phyloP scores from a whole-genome alignment of 441 rosid genomes.

The Pelargonium fulgidum region DNA sequence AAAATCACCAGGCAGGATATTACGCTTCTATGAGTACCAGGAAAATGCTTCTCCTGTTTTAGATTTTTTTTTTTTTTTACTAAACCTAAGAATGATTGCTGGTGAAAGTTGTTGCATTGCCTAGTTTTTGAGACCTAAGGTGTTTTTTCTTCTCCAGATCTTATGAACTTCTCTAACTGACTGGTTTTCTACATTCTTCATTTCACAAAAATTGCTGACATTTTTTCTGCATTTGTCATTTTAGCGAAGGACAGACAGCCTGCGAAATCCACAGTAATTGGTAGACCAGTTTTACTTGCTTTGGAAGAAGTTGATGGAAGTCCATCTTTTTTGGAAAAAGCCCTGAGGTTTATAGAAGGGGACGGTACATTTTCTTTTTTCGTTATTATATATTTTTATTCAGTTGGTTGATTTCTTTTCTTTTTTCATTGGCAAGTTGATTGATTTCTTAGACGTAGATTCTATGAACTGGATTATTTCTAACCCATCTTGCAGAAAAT shows the following conservation, averaged over 20 bases:
- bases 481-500: not conserved
- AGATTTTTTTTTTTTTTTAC: not conserved
- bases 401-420: not conserved
- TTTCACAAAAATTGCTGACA: slow-evolving; percentile 15
- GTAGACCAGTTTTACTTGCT: slow-evolving; percentile 89
- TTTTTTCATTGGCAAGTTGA: no score
- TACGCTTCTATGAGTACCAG: not conserved
- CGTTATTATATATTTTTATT: not conserved
- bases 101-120: not conserved
- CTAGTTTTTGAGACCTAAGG: slow-evolving; percentile 6
- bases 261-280: slow-evolving; percentile 49
- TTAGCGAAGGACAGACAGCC: slow-evolving; percentile 61
- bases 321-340: slow-evolving; percentile 98
- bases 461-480: not conserved
- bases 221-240: slow-evolving; percentile 20
- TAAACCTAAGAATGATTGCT: not conserved
- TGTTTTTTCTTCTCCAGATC: slow-evolving; percentile 3
- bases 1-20: not conserved
- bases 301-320: slow-evolving; percentile 95
- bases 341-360: slow-evolving; percentile 83
- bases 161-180: slow-evolving; percentile 9
- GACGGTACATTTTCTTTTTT: slow-evolving; percentile 51
- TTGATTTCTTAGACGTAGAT: no score
- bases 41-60: not conserved
- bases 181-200: not conserved